A percentile compares a stretch with the other conserved stretches of the same genome.
Conservation (phyloP, 352 stramenopile species). For the Phytopythium sindhum region DNA sequence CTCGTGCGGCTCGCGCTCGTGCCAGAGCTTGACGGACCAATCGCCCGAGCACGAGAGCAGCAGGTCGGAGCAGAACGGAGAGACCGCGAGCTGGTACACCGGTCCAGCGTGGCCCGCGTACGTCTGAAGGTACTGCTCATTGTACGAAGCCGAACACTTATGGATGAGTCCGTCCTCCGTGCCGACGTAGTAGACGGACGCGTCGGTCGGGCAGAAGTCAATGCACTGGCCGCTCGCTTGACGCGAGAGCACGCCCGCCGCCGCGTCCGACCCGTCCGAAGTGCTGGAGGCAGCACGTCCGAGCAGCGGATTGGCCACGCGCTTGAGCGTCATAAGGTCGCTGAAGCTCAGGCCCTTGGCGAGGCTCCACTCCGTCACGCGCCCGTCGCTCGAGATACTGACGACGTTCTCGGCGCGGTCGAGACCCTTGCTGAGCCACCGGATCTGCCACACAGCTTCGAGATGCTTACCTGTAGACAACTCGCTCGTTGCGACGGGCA, state of each 20-base stretch:
- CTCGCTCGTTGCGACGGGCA: conserved; percentile 56
- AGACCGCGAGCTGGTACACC: conserved; percentile 88
- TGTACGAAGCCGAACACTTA: conserved; percentile 92
- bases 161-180: conserved; percentile 92
- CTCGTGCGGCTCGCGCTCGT: conserved; percentile 48
- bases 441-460: conserved; percentile 91
- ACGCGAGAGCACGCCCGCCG: conserved; percentile 85
- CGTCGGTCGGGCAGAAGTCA: conserved; percentile 77
- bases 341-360: conserved; percentile 90
- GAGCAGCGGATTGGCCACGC: conserved; percentile 63
- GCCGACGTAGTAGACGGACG: conserved; percentile 86
- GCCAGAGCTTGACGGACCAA: conserved; percentile 89
- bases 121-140: conserved; percentile 92
- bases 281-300: conserved; percentile 16
- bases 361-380: conserved; percentile 92
- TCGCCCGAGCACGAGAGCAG: conserved; percentile 90
- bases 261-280: conserved; percentile 37
- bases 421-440: conserved; percentile 88
- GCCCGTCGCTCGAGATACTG: conserved; percentile 88
- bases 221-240: conserved; percentile 86
- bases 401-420: conserved; percentile 87
- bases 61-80: conserved; percentile 77
- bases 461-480: conserved; percentile 74
- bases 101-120: conserved; percentile 86
- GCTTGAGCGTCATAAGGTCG: conserved; percentile 90